phyloP scores from a whole-genome alignment of 2,329 filamentous ascomycete genomes.

The Neofusicoccum parvum region DNA sequence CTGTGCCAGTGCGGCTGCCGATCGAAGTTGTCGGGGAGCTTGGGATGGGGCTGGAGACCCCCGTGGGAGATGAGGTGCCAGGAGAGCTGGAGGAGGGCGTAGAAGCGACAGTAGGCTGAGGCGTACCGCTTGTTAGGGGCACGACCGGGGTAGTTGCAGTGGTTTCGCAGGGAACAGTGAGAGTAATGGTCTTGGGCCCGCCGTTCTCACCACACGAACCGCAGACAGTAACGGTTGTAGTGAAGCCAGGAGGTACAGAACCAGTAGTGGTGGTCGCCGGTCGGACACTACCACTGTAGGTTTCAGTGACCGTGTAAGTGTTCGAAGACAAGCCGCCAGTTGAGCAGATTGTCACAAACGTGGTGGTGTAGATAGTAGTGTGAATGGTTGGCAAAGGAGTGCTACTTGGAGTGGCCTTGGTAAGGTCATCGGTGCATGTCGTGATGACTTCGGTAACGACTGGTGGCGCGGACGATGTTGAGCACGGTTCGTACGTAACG shows the following conservation, averaged over 20 bases:
- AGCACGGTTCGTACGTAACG: constrained; percentile 13
- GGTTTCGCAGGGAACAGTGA: constrained; percentile 25
- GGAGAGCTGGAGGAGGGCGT: background rate
- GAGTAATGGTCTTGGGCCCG: constrained; percentile 22
- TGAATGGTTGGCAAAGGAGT: constrained; percentile 10
- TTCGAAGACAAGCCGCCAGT: constrained; percentile 28
- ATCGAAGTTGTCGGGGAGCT: background rate
- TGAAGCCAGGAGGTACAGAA: constrained; percentile 28
- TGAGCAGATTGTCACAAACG: constrained; percentile 29
- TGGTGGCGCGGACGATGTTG: background rate
- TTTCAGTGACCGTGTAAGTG: constrained; percentile 37
- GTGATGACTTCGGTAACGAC: constrained; percentile 35
- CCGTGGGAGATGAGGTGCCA: background rate
- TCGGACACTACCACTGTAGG: constrained; percentile 26
- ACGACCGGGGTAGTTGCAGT: background rate
- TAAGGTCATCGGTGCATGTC: constrained; percentile 6
- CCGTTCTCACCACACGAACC: constrained; percentile 19
- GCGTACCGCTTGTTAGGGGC: background rate
- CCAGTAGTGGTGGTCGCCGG: background rate
- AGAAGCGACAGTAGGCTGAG: background rate
- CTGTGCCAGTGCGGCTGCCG: background rate
- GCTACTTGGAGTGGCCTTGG: background rate
- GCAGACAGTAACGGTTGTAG: constrained; percentile 28
- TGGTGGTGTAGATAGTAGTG: constrained; percentile 30
- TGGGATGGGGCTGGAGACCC: background rate